These are phyloP conservation scores for Ogataea philodendri DNA, from an alignment of 805 yeast species.

Conservation along the genomic window DNA sequence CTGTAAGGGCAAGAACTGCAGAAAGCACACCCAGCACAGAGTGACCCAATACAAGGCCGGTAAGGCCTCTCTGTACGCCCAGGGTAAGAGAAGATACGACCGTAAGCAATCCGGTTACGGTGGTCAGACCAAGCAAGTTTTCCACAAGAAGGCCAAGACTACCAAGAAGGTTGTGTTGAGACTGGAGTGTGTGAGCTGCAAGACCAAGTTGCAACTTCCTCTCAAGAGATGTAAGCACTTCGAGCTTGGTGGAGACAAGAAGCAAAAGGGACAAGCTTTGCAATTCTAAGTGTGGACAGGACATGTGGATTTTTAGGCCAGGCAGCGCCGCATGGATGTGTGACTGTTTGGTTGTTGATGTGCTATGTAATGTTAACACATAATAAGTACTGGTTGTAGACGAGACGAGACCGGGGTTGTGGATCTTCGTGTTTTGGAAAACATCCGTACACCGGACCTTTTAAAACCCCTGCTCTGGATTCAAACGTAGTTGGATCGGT, in stretches of 20 bases:
- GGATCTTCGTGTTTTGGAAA: too few relatives aligned
- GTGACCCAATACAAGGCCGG: constrained; percentile 99
- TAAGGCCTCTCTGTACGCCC: constrained; percentile 98
- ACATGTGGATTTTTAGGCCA: too few relatives aligned
- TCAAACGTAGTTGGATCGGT: constrained; percentile 12
- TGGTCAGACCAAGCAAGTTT: constrained; percentile 99
- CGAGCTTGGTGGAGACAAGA: constrained; percentile 99
- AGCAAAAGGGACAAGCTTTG: constrained; percentile 99
- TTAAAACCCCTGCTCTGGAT: not conserved
- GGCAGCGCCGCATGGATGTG: constrained; percentile 10
- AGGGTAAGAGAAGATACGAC: constrained; percentile 99
- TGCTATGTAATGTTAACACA: constrained; percentile 13
- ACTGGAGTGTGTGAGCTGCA: constrained; percentile 97
- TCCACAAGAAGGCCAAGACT: constrained; percentile 99
- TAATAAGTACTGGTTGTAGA: constrained; percentile 5
- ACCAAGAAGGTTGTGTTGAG: constrained; percentile 99
- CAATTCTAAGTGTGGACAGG: constrained; percentile 75
- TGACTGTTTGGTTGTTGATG: constrained; percentile 4
- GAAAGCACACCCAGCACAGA: constrained; percentile 99
- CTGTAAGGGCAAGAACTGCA: constrained; percentile 99
- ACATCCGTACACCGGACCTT: constrained; percentile 7
- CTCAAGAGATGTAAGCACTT: constrained; percentile 99
- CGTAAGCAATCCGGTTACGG: constrained; percentile 99
- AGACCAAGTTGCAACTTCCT: constrained; percentile 96
- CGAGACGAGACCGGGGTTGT: too few relatives aligned